Base-by-base conservation (phyloP, 306 rosid species). In the Trifolium fragiferum region DNA sequence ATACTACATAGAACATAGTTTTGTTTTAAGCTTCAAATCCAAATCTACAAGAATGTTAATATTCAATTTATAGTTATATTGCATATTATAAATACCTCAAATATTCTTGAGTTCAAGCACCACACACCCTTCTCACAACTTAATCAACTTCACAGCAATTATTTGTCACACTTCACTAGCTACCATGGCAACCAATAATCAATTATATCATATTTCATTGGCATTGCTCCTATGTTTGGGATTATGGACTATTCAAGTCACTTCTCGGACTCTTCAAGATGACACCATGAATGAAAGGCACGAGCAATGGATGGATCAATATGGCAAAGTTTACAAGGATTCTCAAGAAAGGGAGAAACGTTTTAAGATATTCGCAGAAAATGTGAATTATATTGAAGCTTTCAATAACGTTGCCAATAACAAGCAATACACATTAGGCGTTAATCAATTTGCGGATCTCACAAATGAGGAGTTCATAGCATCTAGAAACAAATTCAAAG, bases 371-470 rank as follows among this genome's bases (percentile, higher is more conserved):
- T 59, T 59, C 9, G 14, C 16, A 1, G 65, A 59, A 6, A 59
- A 59, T 4, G 40, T 59, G 8, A 59, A 59, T 6, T 59, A 59
- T 18, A 59, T 59, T 5, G 65, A 59, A 59, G 10, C 40, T 25
- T 59, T 14, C 40, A 59, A 59, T 6, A 27, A 13, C 6, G 40
- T 1, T 21, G 35, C 7, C 16, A 5, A 23, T 23, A 49, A 49
- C 11, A 59, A 59, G 14, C 19, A 10, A 5, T 59, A 59, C 10
- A 14, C 0, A 59, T 40, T 59, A 27, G 65, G 40, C 10, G 1
- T 59, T 23, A 59, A 59, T 59, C 19, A 59, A 59, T 59, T 27
- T 27, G 38, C 65, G 2, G 65, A 59, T 19, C 65, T 59, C 38
- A 59, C 65, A 0, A 59, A 59, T 2, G 40, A 27, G 6, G 65